Evolutionary conservation across 148 eudicot genomes (phyloP).

Genomic region (Gaultheria prostrata): DNA sequence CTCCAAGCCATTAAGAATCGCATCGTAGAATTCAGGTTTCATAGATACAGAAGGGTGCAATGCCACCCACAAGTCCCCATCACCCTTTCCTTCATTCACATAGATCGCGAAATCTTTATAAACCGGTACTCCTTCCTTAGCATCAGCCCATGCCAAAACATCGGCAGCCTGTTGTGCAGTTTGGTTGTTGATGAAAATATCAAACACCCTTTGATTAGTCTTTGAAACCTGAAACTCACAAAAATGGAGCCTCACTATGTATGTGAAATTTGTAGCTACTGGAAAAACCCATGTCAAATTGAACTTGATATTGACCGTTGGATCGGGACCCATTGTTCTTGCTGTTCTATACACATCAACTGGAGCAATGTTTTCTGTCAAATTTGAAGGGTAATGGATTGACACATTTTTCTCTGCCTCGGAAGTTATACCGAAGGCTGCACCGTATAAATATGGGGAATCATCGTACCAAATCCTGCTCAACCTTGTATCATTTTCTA

Average conservation of each 20-base stretch:
- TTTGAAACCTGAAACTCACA: constrained; percentile 53
- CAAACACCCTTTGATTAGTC: constrained; percentile 62
- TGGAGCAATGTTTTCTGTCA: constrained; percentile 50
- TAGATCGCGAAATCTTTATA: constrained; percentile 45
- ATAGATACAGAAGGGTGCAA: constrained; percentile 22
- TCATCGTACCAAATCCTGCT: constrained; percentile 85
- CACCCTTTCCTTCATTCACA: constrained; percentile 13
- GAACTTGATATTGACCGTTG: constrained; percentile 40
- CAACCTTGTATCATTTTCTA: constrained; percentile 62
- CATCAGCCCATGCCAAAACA: constrained; percentile 52
- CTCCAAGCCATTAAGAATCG: constrained; percentile 38
- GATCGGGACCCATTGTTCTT: constrained; percentile 61
- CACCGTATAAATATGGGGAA: constrained; percentile 59
- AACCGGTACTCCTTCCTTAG: constrained; percentile 35
- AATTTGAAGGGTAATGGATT: constrained; percentile 21
- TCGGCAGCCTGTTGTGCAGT: constrained; percentile 50
- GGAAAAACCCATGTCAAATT: constrained; percentile 77
- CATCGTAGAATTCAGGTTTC: constrained; percentile 26
- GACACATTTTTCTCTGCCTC: constrained; percentile 22
- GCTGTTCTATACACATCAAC: constrained; percentile 54
- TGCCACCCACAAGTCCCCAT: constrained; percentile 31
- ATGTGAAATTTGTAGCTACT: constrained; percentile 62
- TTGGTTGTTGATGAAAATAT: constrained; percentile 61
- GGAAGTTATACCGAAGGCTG: constrained; percentile 47
- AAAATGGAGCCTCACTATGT: constrained; percentile 67